phyloP scores from a whole-genome alignment of 2,329 filamentous ascomycete species.

The Chrysoporthe cubensis region DNA sequence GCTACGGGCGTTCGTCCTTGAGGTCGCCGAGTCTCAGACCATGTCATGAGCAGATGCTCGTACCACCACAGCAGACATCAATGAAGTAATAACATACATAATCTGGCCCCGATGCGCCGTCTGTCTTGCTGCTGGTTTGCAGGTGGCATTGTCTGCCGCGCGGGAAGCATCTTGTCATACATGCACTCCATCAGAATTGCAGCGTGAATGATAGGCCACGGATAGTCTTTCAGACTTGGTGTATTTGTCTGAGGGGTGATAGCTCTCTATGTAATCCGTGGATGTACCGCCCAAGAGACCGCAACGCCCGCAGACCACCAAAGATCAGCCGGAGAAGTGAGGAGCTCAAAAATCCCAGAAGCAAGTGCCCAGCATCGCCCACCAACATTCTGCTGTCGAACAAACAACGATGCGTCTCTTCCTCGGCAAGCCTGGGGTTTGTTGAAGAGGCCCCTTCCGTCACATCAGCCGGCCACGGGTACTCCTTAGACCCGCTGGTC shows the following conservation, averaged over 20 bases:
- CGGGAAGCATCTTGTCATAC: not conserved
- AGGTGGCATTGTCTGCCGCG: not conserved
- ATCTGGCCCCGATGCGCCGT: not conserved
- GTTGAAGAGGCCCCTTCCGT: slow-evolving; percentile 19
- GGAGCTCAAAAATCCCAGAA: slow-evolving; percentile 22
- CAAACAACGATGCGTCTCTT: slow-evolving; percentile 21
- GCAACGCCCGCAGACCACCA: slow-evolving; percentile 21
- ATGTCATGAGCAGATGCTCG: not conserved
- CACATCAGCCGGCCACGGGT: slow-evolving; percentile 7
- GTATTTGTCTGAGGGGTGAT: slow-evolving; percentile 25
- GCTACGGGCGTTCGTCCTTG: not conserved
- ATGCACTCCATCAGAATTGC: not conserved
- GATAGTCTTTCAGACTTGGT: slow-evolving; percentile 18
- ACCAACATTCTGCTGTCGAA: slow-evolving; percentile 21
- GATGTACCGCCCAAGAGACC: slow-evolving; percentile 26
- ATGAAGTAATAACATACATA: not conserved
- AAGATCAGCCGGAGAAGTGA: slow-evolving; percentile 18
- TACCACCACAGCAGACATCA: slow-evolving; percentile 2
- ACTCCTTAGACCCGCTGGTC: slow-evolving; percentile 62
- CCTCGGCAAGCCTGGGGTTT: slow-evolving; percentile 2
- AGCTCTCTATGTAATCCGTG: slow-evolving; percentile 25
- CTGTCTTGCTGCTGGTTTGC: not conserved
- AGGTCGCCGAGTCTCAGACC: not conserved
- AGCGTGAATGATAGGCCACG: not conserved
- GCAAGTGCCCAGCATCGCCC: slow-evolving; percentile 29